Evolutionary conservation across 805 yeast species (phyloP).

Genomic region (Yamadazyma insecticola): DNA sequence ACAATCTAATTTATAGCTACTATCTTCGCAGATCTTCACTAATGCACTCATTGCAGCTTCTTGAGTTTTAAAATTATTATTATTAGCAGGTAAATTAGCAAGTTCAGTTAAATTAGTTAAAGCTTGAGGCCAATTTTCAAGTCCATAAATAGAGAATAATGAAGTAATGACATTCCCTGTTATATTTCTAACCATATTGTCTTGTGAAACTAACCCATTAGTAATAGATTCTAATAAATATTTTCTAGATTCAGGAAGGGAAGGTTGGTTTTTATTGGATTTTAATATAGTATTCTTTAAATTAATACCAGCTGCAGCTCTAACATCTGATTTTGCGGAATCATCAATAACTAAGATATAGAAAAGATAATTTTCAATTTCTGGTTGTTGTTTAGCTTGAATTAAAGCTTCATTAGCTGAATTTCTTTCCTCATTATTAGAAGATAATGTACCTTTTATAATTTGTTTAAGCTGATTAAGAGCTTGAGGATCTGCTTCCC

Average conservation of each 20-base stretch:
- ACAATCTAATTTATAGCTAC: conserved; percentile 57
- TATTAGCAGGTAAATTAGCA: conserved; percentile 30
- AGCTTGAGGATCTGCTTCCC: conserved; percentile 66
- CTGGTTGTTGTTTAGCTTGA: conserved; percentile 66
- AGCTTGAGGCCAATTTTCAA: conserved; percentile 68
- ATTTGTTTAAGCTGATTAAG: conserved; percentile 62
- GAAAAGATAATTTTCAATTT: conserved; percentile 75
- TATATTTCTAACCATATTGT: conserved; percentile 71
- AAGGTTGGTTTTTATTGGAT: conserved; percentile 15
- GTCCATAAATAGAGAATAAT: conserved; percentile 64
- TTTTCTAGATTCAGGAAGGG: conserved; percentile 21
- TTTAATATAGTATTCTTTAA: conserved; percentile 71
- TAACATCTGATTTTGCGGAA: conserved; percentile 44
- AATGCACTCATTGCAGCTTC: conserved; percentile 82
- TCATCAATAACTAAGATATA: conserved; percentile 59
- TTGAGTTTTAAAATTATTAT: conserved; percentile 28
- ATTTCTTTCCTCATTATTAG: conserved; percentile 48
- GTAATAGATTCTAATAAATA: conserved; percentile 41
- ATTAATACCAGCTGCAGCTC: conserved; percentile 87
- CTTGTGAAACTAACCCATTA: conserved; percentile 52
- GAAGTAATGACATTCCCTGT: conserved; percentile 90
- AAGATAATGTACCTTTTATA: conserved; percentile 67
- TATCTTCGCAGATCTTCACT: conserved; percentile 87
- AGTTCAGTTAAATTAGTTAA: conserved; percentile 66
- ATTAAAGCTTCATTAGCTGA: conserved; percentile 71